phyloP scores from a whole-genome alignment of 1,139 yeast genomes.

The Kurtzmaniella natalensis region DNA sequence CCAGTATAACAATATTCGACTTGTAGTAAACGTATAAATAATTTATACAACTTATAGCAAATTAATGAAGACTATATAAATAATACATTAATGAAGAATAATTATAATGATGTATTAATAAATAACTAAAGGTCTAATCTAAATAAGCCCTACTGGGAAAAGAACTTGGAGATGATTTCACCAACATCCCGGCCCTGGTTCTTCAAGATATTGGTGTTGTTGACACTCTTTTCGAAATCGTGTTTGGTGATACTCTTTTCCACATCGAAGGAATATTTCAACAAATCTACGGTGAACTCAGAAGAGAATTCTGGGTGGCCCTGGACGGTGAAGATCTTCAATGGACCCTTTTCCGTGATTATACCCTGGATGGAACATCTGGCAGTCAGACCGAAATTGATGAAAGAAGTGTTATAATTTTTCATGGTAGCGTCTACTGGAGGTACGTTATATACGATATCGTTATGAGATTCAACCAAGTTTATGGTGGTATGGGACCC shows the following conservation, averaged over 20 bases:
- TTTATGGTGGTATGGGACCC: constrained; percentile 22
- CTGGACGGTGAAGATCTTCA: constrained; percentile 62
- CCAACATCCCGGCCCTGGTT: constrained; percentile 37
- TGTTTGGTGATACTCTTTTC: constrained; percentile 15
- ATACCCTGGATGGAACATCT: constrained; percentile 62
- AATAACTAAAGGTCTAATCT: too few relatives aligned
- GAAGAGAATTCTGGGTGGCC: constrained; percentile 84
- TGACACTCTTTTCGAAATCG: constrained; percentile 22
- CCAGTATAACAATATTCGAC: not conserved
- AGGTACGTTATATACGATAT: constrained; percentile 50
- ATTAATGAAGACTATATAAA: too few relatives aligned
- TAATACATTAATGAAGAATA: too few relatives aligned
- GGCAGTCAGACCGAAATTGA: constrained; percentile 48
- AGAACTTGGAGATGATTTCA: constrained; percentile 26
- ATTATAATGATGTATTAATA: too few relatives aligned
- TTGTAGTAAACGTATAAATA: too few relatives aligned
- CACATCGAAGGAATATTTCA: constrained; percentile 13
- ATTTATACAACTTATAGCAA: too few relatives aligned
- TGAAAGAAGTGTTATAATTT: constrained; percentile 19
- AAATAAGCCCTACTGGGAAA: too few relatives aligned
- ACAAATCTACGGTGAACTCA: constrained; percentile 27
- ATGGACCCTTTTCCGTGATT: constrained; percentile 37
- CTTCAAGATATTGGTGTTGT: constrained; percentile 25
- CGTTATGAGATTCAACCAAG: constrained; percentile 68
- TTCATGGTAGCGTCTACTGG: constrained; percentile 25